A percentile compares a stretch with the other conserved stretches of the same genome.
Evolutionary conservation across 2,329 filamentous ascomycete species (phyloP).

Genomic region (Sporothrix brasiliensis): DNA sequence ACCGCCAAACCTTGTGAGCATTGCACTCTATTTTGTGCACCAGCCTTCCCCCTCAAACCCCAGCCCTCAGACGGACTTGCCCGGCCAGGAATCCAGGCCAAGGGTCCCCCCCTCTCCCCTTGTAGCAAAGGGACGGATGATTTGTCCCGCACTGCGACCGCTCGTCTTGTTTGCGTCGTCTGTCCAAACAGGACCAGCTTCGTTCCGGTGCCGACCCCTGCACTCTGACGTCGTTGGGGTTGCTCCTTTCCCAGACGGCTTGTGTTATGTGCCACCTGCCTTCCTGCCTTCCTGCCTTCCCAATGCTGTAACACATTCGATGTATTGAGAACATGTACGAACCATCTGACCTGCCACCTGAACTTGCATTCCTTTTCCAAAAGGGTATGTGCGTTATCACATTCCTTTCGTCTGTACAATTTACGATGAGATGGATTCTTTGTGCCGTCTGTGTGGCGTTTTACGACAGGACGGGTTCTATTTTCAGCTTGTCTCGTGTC

Average conservation of each 20-base stretch:
- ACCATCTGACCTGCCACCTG: neutral
- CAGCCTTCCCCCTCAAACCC: neutral
- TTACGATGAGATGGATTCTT: neutral
- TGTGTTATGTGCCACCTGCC: constrained; percentile 14
- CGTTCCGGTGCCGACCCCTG: constrained; percentile 23
- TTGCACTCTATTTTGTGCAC: neutral
- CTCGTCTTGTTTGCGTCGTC: neutral
- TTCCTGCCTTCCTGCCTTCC: neutral
- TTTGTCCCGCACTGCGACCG: constrained; percentile 9
- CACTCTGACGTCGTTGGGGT: neutral
- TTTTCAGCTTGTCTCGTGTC: constrained; percentile 3
- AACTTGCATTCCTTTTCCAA: constrained; percentile 12
- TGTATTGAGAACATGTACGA: no score
- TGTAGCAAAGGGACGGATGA: constrained; percentile 10
- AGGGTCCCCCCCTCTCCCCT: neutral
- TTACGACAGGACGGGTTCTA: neutral
- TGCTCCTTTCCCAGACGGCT: neutral
- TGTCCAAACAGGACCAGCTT: constrained; percentile 27
- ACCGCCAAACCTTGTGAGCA: neutral
- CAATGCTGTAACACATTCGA: no score
- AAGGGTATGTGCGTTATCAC: neutral
- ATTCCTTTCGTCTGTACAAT: constrained; percentile 21
- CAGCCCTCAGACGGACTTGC: neutral
- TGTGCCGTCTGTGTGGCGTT: neutral
- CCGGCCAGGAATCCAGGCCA: constrained; percentile 4